Evolutionary conservation across 768 basidiomycete species (phyloP), one percentile per base, ranked within the genome.

Genomic region (Tylopilus balloui): DNA sequence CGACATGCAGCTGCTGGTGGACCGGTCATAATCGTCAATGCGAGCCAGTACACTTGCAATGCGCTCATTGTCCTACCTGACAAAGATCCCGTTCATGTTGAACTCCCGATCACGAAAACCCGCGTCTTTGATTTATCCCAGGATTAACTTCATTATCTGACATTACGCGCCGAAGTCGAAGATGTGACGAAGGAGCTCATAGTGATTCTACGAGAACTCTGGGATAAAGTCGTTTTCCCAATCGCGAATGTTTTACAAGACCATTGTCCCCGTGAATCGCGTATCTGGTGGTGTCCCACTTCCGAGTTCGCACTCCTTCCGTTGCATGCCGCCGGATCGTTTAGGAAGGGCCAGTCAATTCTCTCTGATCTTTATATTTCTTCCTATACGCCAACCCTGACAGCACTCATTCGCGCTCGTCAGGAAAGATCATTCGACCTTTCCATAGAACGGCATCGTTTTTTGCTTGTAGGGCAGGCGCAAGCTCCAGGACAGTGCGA

Each of bases 21-120:
- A 4, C 66, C 67, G 0, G 55, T 70, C n/a, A 60, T 70, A 19
- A 48, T 74, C 13, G 51, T 72, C 20, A 73, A 71, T 43, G 51
- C 64, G 10, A 57, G 62, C 46, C 34, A 42, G 15, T 52, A 46
- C 13, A 42, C 62, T 23, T 73, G 67, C 12, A 66, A 73, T 45
- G 71, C 67, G 0, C 32, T 73, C 15, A 61, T 70, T 3, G 49
- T 70, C 15, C 9, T 52, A 3, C 12, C 29, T 6, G 10, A 40
- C 6, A 10, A 15, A 11, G 27, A 47, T 20, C 60, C 59, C 36
- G 9, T 47, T 32, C 39, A 41, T 1, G 15, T 50, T 28, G 3
- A 49, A 24, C 42, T 53, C 7, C 37, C 20, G 8, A 21, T 49
- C n/a, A 45, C 28, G 4, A 44, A 38, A 28, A 1, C 24, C 3